Conservation (phyloP, 257 asterid genomes). For the Phtheirospermum japonicum region DNA sequence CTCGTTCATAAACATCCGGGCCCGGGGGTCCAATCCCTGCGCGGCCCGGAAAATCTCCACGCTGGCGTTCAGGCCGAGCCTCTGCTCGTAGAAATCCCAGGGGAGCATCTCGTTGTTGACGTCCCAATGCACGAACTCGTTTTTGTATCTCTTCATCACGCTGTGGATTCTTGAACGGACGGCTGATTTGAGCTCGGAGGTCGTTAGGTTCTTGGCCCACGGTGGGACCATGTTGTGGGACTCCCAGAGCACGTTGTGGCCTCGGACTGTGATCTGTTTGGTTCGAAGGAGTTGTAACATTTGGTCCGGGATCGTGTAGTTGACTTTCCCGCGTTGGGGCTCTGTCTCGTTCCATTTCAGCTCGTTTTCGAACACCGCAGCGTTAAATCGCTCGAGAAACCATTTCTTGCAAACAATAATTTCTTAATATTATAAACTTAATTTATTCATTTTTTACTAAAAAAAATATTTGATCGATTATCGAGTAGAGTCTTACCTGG, state of each 20-base stretch:
- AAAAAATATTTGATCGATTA: background rate
- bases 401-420: slow-evolving; percentile 28
- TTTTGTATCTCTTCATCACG: slow-evolving; percentile 47
- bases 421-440: too few relatives aligned
- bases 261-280: slow-evolving; percentile 51
- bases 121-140: slow-evolving; percentile 69
- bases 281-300: slow-evolving; percentile 47
- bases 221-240: slow-evolving; percentile 37
- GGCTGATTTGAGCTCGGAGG: slow-evolving; percentile 36
- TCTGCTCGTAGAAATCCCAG: slow-evolving; percentile 47
- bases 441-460: too few relatives aligned
- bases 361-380: slow-evolving; percentile 67
- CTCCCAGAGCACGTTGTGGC: slow-evolving; percentile 74
- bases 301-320: slow-evolving; percentile 54
- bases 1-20: slow-evolving; percentile 58
- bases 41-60: slow-evolving; percentile 41
- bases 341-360: slow-evolving; percentile 70
- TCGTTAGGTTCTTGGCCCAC: slow-evolving; percentile 50
- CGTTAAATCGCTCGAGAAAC: slow-evolving; percentile 61
- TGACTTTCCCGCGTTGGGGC: slow-evolving; percentile 40
- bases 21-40: slow-evolving; percentile 48
- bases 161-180: slow-evolving; percentile 45
- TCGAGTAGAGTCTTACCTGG: slow-evolving; percentile 41
- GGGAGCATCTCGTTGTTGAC: slow-evolving; percentile 71
- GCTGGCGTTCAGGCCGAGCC: slow-evolving; percentile 49